A percentile compares a stretch with the other conserved stretches of the same genome.
Conservation (phyloP, 2,329 filamentous ascomycete species). For the Aureobasidium mangrovei region DNA sequence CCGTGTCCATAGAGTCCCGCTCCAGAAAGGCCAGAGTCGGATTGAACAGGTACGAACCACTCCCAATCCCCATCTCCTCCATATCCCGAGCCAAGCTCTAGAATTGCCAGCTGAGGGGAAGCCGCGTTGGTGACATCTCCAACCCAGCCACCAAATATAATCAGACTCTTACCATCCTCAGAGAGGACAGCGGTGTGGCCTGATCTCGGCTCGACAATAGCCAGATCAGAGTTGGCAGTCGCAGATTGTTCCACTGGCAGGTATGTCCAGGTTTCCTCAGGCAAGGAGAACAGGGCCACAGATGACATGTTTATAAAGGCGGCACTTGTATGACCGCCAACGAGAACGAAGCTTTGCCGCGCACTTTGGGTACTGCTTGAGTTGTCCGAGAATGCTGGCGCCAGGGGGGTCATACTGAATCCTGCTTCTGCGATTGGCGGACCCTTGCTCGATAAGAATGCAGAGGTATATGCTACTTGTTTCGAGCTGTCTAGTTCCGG, state of each 20-base stretch:
- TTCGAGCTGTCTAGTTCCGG: constrained; percentile 30
- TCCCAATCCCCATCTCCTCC: constrained; percentile 54
- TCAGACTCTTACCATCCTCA: constrained; percentile 65
- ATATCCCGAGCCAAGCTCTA: constrained; percentile 67
- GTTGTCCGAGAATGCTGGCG: constrained; percentile 57
- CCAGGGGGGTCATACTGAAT: constrained; percentile 69
- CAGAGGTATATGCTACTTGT: constrained; percentile 17
- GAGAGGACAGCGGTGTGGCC: constrained; percentile 80
- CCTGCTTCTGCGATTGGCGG: constrained; percentile 75
- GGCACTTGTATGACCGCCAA: constrained; percentile 73
- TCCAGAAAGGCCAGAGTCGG: constrained; percentile 32
- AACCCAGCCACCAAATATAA: constrained; percentile 88
- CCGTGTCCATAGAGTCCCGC: constrained; percentile 53
- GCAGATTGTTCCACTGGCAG: constrained; percentile 51
- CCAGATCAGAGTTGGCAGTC: constrained; percentile 18
- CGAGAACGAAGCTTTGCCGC: constrained; percentile 67
- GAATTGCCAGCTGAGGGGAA: constrained; percentile 67
- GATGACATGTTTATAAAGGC: constrained; percentile 95
- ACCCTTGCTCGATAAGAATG: constrained; percentile 45
- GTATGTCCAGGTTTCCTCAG: constrained; percentile 80
- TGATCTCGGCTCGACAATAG: constrained; percentile 64
- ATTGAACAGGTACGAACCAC: constrained; percentile 55
- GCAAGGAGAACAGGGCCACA: constrained; percentile 76
- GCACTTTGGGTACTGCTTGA: constrained; percentile 52
- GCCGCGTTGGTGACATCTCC: constrained; percentile 69